phyloP scores from a whole-genome alignment of 2,329 filamentous ascomycete species.

The Aspergillus bombycis region DNA sequence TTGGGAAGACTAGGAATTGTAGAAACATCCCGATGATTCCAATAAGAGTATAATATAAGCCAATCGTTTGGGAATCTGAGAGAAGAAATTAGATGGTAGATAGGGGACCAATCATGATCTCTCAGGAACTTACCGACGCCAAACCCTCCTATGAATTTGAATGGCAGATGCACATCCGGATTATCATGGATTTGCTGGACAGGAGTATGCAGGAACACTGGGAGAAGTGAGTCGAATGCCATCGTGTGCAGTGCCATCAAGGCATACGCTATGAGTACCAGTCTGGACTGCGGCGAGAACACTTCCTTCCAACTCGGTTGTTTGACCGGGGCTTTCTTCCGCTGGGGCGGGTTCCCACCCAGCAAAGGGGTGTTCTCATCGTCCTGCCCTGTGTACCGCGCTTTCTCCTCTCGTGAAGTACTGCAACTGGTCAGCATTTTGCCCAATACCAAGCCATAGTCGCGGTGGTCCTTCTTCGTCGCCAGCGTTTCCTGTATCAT shows the following conservation, averaged over 20 bases:
- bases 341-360: conserved; percentile 21
- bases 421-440: conserved; percentile 59
- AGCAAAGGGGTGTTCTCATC: conserved; percentile 39
- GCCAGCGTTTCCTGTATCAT: conserved; percentile 74
- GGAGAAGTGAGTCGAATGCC: conserved; percentile 83
- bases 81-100: not conserved
- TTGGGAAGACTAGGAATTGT: conserved; percentile 85
- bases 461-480: conserved; percentile 66
- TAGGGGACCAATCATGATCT: not conserved
- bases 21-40: conserved; percentile 77
- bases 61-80: conserved; percentile 73
- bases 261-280: conserved; percentile 78
- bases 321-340: conserved; percentile 21
- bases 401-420: conserved; percentile 27
- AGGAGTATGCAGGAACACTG: conserved; percentile 84
- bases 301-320: conserved; percentile 62
- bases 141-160: conserved; percentile 83
- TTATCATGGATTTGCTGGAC: conserved; percentile 56
- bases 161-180: conserved; percentile 65
- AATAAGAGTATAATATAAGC: conserved; percentile 81
- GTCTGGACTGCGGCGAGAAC: conserved; percentile 71
- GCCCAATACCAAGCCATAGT: conserved; percentile 77
- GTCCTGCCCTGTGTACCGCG: conserved; percentile 14
- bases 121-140: conserved; percentile 54
- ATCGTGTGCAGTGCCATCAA: conserved; percentile 80